Evolutionary conservation across 2,329 filamentous ascomycete genomes (phyloP).

Genomic region (Aspergillus nomiae): DNA sequence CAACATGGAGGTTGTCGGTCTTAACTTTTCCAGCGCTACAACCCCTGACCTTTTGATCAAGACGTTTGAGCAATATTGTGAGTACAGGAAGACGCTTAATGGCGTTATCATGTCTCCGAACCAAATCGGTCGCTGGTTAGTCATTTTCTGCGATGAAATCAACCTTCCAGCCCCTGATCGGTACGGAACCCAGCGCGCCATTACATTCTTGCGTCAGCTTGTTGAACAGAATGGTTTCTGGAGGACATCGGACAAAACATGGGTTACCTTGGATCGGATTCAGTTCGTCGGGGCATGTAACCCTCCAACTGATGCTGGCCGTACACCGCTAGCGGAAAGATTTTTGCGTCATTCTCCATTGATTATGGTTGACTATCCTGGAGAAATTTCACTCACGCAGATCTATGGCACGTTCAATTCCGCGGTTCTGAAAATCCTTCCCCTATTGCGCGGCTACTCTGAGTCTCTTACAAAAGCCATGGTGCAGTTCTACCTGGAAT

Average conservation of each 20-base stretch:
- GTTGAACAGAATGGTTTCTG: constrained; percentile 99
- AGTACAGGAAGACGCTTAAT: constrained; percentile 98
- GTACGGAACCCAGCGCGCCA: constrained; percentile 95
- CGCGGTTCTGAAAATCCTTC: constrained; percentile 94
- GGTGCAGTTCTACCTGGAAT: constrained; percentile 95
- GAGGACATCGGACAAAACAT: constrained; percentile 94
- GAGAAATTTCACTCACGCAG: constrained; percentile 88
- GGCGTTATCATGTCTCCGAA: constrained; percentile 93
- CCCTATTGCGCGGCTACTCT: constrained; percentile 89
- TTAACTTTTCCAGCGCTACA: constrained; percentile 99
- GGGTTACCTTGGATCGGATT: constrained; percentile 96
- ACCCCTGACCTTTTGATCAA: constrained; percentile 97
- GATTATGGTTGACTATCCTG: constrained; percentile 99
- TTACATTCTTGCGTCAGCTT: constrained; percentile 94
- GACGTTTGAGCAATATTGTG: constrained; percentile 99
- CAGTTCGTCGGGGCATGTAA: constrained; percentile 99
- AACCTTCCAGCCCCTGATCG: constrained; percentile 97
- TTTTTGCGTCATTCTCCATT: constrained; percentile 97
- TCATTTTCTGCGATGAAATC: constrained; percentile 99
- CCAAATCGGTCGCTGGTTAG: constrained; percentile 95
- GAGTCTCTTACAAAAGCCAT: constrained; percentile 94
- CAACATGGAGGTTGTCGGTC: constrained; percentile 98
- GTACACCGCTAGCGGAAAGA: constrained; percentile 87
- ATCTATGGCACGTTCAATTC: constrained; percentile 99
- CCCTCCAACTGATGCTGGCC: constrained; percentile 93